Evolutionary conservation across 73 alveolate genomes (phyloP).

Genomic region (Paramecium sexaurelia): DNA sequence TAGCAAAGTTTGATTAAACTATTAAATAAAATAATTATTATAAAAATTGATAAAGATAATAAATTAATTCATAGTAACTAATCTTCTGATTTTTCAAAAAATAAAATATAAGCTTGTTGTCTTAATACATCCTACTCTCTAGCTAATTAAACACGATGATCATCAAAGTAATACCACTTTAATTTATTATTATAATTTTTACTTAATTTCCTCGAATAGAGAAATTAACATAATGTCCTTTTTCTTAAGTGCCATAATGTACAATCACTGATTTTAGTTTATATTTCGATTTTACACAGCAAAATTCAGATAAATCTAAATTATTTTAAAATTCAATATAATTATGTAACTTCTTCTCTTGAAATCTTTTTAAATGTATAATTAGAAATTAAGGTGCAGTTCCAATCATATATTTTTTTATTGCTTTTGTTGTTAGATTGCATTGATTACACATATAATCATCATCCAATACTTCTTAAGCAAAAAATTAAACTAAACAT

Average conservation of each 20-base stretch:
- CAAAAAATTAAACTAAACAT: slow-evolving; percentile 30
- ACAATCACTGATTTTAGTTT: slow-evolving; percentile 47
- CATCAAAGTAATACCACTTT: slow-evolving; percentile 56
- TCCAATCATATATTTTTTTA: slow-evolving; percentile 42
- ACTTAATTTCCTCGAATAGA: slow-evolving; percentile 18
- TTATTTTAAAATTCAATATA: not conserved
- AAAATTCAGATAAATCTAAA: slow-evolving; percentile 20
- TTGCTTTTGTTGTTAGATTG: not conserved
- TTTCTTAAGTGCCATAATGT: slow-evolving; percentile 51
- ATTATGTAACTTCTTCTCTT: not conserved
- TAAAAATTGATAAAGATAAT: not conserved
- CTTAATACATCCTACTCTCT: slow-evolving; percentile 32
- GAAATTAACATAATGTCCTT: slow-evolving; percentile 53
- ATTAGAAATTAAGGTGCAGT: slow-evolving; percentile 21
- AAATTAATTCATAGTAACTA: not conserved
- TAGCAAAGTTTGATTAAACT: not conserved
- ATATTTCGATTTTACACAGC: slow-evolving; percentile 1
- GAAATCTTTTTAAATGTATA: slow-evolving; percentile 25
- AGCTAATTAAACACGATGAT: slow-evolving; percentile 19
- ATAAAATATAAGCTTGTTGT: slow-evolving; percentile 12
- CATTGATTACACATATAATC: slow-evolving; percentile 35
- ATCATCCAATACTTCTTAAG: not conserved
- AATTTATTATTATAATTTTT: not conserved
- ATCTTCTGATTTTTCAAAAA: not conserved
- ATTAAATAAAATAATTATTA: slow-evolving; percentile 7